Conservation (phyloP, 2,329 filamentous ascomycete species). For the Aspergillus japonicus region DNA sequence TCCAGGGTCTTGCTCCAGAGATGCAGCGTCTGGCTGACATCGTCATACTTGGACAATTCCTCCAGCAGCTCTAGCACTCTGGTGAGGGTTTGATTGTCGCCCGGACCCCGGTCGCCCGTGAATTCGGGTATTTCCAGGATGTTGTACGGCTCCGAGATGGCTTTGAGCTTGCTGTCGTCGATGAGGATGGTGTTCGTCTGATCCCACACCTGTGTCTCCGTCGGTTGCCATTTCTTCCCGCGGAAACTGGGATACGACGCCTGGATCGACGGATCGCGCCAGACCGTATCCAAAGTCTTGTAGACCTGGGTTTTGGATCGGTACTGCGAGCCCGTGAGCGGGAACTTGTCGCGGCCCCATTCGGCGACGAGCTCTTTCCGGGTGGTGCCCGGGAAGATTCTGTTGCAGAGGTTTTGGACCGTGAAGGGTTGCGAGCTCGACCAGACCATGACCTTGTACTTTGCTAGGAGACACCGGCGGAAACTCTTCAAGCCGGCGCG, state of each 20-base stretch:
- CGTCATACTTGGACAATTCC: slow-evolving; percentile 48
- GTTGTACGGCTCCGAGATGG: slow-evolving; percentile 77
- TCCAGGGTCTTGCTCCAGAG: slow-evolving; percentile 29
- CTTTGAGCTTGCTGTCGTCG: slow-evolving; percentile 82
- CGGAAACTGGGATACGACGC: slow-evolving; percentile 38
- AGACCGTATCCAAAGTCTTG: slow-evolving; percentile 75
- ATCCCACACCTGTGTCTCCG: slow-evolving; percentile 56
- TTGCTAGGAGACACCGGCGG: slow-evolving; percentile 68
- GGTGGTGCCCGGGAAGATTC: slow-evolving; percentile 59
- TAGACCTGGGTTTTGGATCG: slow-evolving; percentile 76
- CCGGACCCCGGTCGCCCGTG: slow-evolving; percentile 41
- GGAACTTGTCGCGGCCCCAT: slow-evolving; percentile 78
- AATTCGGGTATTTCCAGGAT: slow-evolving; percentile 81
- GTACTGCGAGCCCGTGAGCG: slow-evolving; percentile 65
- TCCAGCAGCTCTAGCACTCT: slow-evolving; percentile 56
- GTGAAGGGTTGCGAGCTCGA: slow-evolving; percentile 78
- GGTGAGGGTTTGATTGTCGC: slow-evolving; percentile 46
- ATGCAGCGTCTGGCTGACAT: slow-evolving; percentile 47
- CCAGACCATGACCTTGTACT: slow-evolving; percentile 84
- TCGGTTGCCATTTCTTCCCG: not conserved
- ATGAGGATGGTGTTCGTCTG: slow-evolving; percentile 87
- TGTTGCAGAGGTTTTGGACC: slow-evolving; percentile 58
- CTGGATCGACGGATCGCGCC: slow-evolving; percentile 54
- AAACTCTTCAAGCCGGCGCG: slow-evolving; percentile 70
- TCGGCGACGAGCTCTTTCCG: slow-evolving; percentile 60